Evolutionary conservation across 2,329 filamentous ascomycete genomes (phyloP).

Genomic region (Periconia digitata): DNA sequence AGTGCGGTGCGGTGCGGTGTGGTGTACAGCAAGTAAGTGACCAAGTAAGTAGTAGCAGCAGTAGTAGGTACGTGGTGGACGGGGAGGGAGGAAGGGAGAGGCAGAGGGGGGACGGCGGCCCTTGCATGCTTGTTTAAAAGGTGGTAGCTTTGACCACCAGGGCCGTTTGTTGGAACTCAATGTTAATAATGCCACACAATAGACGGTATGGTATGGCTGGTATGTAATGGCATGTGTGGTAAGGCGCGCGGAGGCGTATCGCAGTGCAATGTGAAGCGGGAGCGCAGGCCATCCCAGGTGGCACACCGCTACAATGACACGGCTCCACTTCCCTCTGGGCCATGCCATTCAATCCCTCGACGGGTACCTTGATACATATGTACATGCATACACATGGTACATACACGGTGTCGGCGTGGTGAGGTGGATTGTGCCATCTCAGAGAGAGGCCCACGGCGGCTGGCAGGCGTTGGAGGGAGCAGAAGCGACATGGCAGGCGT

Average conservation of each 20-base stretch:
- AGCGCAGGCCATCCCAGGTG: conserved; percentile 26
- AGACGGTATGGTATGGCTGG: no score
- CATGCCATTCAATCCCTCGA: conserved; percentile 13
- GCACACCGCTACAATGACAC: conserved; percentile 32
- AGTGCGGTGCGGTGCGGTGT: no score
- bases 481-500: background rate
- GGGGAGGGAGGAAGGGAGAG: conserved; percentile 20
- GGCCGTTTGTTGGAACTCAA: background rate
- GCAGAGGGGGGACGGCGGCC: conserved; percentile 17
- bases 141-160: conserved; percentile 26
- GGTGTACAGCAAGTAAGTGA: no score
- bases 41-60: no score
- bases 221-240: no score
- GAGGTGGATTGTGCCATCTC: no score
- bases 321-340: conserved; percentile 8
- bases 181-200: background rate
- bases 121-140: conserved; percentile 39
- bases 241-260: conserved; percentile 6
- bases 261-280: conserved; percentile 29
- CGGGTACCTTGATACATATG: conserved; percentile 22
- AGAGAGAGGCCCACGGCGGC: background rate
- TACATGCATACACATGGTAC: no score
- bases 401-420: no score
- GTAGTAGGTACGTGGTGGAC: no score
- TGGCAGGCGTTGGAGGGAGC: conserved; percentile 14